A percentile compares a stretch with the other conserved stretches of the same genome.
Conservation (phyloP, 257 asterid genomes). For the Solanum chmielewskii region DNA sequence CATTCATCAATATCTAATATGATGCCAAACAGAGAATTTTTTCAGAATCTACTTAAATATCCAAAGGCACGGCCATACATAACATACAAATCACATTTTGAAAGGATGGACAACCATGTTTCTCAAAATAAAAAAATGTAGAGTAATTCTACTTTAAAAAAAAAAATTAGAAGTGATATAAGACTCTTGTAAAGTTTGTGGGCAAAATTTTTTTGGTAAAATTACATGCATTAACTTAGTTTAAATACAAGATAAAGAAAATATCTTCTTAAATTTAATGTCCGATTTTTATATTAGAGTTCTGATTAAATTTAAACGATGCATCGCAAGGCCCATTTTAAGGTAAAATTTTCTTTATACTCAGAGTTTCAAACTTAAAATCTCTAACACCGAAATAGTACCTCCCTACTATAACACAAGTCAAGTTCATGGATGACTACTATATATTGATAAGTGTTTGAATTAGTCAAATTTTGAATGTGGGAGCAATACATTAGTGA, state of each 20-base stretch:
- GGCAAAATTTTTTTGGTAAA: not conserved
- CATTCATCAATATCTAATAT: conserved; percentile 37
- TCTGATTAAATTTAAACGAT: not conserved
- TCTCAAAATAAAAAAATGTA: not conserved
- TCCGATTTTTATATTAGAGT: accelerated
- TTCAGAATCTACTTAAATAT: not conserved
- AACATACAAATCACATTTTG: not conserved
- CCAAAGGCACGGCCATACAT: not conserved
- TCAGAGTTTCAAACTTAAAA: not conserved
- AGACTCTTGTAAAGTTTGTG: not conserved
- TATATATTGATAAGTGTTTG: not conserved
- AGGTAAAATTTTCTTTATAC: no score
- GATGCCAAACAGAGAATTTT: not conserved
- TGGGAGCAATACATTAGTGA: not conserved
- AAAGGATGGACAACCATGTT: not conserved
- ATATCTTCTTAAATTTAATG: not conserved
- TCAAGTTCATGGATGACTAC: not conserved
- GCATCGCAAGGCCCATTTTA: not conserved
- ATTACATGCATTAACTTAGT: not conserved
- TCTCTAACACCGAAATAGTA: not conserved
- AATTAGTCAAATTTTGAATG: not conserved
- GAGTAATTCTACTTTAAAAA: not conserved
- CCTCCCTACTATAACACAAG: no score
- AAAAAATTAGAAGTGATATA: not conserved
- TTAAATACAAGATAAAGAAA: not conserved